Evolutionary conservation across 2,329 filamentous ascomycete genomes (phyloP).

Genomic region (Sporothrix protearum): DNA sequence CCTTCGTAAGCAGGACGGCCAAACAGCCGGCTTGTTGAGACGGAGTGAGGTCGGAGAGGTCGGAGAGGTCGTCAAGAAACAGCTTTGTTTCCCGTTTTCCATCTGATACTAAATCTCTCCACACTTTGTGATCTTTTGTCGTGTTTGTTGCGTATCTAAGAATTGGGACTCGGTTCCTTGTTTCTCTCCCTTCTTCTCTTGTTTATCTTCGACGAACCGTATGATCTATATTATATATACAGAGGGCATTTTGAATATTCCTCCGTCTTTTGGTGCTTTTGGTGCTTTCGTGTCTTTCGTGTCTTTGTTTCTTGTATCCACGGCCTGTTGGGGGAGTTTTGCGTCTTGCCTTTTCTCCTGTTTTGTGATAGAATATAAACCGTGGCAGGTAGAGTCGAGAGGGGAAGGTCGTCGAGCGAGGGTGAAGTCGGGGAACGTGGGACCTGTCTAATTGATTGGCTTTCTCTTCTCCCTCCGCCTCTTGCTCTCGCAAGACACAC

Average conservation of each 20-base stretch:
- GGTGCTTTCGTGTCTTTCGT: not conserved
- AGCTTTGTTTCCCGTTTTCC: not conserved
- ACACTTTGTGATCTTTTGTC: not conserved
- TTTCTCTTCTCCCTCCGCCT: no score
- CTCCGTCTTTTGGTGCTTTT: not conserved
- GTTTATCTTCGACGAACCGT: conserved; percentile 7
- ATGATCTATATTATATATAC: conserved; percentile 13
- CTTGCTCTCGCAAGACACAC: not conserved
- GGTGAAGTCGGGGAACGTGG: not conserved
- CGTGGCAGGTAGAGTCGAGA: not conserved
- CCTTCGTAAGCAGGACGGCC: not conserved
- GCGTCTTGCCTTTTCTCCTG: not conserved
- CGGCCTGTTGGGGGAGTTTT: not conserved
- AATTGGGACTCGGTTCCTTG: not conserved
- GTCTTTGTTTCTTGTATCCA: not conserved
- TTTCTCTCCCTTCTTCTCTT: not conserved
- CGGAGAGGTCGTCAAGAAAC: not conserved
- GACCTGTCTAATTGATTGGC: not conserved
- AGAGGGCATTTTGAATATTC: no score
- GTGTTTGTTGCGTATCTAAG: not conserved
- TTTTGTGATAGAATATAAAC: conserved; percentile 8
- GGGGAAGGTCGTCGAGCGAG: not conserved
- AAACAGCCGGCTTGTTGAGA: not conserved
- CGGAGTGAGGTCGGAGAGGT: no score
- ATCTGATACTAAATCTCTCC: not conserved